Evolutionary conservation across 2,329 filamentous ascomycete species (phyloP), one percentile per base, ranked within the genome.

Genomic region (Paraphoma sp.): DNA sequence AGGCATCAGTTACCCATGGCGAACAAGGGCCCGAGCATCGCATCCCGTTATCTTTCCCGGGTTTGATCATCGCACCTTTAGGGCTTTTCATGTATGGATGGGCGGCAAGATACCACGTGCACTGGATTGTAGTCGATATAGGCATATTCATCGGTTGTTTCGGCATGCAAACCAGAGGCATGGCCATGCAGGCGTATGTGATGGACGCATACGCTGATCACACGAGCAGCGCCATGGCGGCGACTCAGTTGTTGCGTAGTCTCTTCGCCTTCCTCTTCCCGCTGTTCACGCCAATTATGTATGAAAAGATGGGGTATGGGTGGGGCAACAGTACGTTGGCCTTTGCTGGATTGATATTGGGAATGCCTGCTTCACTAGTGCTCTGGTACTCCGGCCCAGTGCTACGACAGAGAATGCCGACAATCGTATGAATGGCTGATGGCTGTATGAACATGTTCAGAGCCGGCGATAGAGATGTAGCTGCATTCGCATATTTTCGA

Each of bases 401-500:
- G 43, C 48, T 64, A 53, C 57, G 65, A 40, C 47, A 53, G 30
- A 58, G 47, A 30, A 56, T 48, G 29, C 33, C 16, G 4, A 54
- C 48, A n/a, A 63, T 45, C 2, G 48, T 58, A 30, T 62, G n/a
- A 46, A 48, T 14, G 16, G 3, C 7, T 14, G 33, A 7, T 10
- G 7, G 10, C 3, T 14, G 9, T 36, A 14, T 14, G 14, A 36
- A 36, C 5, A 3, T 23, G 23, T 23, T 23, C 23, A 48, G 4
- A 53, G n/a, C 8, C 45, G 29, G 7, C 51, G 51, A 38, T 97
- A 98, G 14, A 97, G 73, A 79, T 97, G 93, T 67, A 97, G 82
- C 77, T 98, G 94, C 76, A 94, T 97, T 45, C 93, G 87, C 93
- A 97, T 97, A 73, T 97, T 92, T 79, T 98, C 94, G 71, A 98